Evolutionary conservation across 2,329 filamentous ascomycete species (phyloP), one percentile per base, ranked within the genome.

Genomic region (Trichoderma citrinoviride): DNA sequence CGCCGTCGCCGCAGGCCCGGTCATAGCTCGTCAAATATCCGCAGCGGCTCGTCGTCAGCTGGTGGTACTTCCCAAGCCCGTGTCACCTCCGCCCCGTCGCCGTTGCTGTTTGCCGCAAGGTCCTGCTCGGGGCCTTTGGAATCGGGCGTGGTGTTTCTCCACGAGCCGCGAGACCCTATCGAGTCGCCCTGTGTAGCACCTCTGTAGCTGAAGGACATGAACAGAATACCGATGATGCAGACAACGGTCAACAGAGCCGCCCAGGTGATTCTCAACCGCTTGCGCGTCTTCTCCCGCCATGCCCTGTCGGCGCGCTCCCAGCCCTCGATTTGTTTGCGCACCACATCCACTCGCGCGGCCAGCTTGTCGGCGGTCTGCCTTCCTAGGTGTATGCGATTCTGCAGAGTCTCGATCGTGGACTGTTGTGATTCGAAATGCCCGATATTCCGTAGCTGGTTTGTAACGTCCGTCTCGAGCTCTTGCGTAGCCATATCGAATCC

Each of bases 291-390:
- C 71, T 90, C 87, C 76, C 90, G 85, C 82, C 88, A 89, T 70
- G 87, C 85, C 54, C 79, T 81, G 75, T 93, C 90, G 1, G 85
- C 82, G 64, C 80, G 81, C 73, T 91, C 88, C 83, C 89, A 91
- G 29, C 80, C 79, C 72, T 90, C 88, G 15, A 93, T 85, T 7
- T 85, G 82, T 63, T 82, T 77, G 56, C 86, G 82, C 14, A 91
- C 88, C 15, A 81, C 77, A 58, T 89, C 86, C 3, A 94, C 85
- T 55, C 90, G 81, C 49, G 80, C 80, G 65, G 86, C 86, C 43
- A 93, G 79, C 17, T 78, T 76, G 57, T 83, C 80, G 41, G 90
- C 86, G 69, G 83, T 85, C 54, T 84, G 78, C 52, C 87, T 85
- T 10, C 87, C 87, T 2, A 77, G 75, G 61, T 83, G 78, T 33